Evolutionary conservation across 225 moss, liverwort and hornwort genomes (phyloP).

Genomic region (Physcomitrium patens): DNA sequence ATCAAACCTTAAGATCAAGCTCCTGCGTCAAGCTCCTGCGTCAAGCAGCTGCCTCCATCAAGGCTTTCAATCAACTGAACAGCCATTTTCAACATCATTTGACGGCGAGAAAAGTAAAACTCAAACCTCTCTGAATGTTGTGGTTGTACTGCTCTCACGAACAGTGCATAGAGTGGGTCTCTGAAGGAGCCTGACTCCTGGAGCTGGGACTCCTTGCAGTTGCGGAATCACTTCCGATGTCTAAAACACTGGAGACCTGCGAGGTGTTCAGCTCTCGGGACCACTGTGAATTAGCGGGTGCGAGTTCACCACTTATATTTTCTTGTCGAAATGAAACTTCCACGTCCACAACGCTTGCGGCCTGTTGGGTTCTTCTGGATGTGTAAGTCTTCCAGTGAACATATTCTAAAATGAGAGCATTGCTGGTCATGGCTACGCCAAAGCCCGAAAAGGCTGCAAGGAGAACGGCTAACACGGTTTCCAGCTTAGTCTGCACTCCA

Average conservation of each 20-base stretch:
- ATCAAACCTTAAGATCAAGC: slow-evolving; percentile 20
- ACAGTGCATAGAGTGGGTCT: slow-evolving; percentile 15
- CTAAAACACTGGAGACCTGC: slow-evolving; percentile 8
- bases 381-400: slow-evolving; percentile 39
- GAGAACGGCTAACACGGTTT: slow-evolving; percentile 41
- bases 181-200: slow-evolving; percentile 14
- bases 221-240: slow-evolving; percentile 31
- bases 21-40: slow-evolving; percentile 16
- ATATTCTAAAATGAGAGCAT: slow-evolving; percentile 45
- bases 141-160: not conserved
- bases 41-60: slow-evolving; percentile 9
- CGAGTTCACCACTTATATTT: slow-evolving; percentile 20
- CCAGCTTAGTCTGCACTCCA: slow-evolving; percentile 37
- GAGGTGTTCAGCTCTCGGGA: slow-evolving; percentile 8
- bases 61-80: not conserved
- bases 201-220: slow-evolving; percentile 20
- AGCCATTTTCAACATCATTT: not conserved
- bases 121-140: not conserved
- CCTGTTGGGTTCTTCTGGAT: slow-evolving; percentile 19
- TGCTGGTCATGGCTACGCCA: slow-evolving; percentile 41
- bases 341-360: slow-evolving; percentile 1
- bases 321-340: slow-evolving; percentile 22
- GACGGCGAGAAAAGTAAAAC: not conserved
- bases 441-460: slow-evolving; percentile 49
- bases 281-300: not conserved